Base-by-base conservation (phyloP, 495 filamentous ascomycete genomes). In the Melanomma pulvis-pyrius region DNA sequence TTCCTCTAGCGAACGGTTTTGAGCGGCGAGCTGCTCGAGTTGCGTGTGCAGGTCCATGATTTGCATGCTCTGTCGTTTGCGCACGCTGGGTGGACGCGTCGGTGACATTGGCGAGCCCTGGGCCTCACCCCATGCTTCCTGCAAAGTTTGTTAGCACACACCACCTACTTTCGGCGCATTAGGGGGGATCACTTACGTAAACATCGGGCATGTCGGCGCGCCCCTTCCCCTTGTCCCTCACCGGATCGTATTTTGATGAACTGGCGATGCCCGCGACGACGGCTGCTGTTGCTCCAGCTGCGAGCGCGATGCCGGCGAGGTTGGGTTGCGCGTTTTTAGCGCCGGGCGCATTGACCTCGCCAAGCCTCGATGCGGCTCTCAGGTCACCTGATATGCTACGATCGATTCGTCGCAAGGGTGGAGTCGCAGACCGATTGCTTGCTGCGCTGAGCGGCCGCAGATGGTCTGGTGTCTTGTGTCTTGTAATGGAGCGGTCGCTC, bases 41-140 rank as follows among this genome's bases (percentile, higher is more conserved):
- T 82, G 84, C 32, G 82, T 73, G 71, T 90, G 86, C 46, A 98
- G 85, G 60, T 98, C 92, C 49, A 96, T 83, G 54, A 98, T 87
- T 79, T 97, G 94, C 88, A 97, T 91, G 82, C 92, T 97, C 77
- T 94, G 94, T 66, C 92, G 90, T 74, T 92, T 91, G 65, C 93
- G 92, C 71, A 80, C 88, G 82, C 92, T 97, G 76, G 93, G 92
- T 75, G 93, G 93, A 76, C 96, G 90, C 69, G 92, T 96, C 55
- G 94, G 94, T 70, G 96, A 98, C 74, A 88, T 88, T 71, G 93
- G 92, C 73, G 92, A 96, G 69, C 87, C 90, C 73, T 86, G 92
- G 78, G 90, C 91, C 77, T 96, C 93, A 77, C 96, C 94, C 82
- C 86, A 96, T 78, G 90, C 93, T 86, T 97, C 92, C 92, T 96